Conservation (phyloP, 225 moss, liverwort and hornwort species). For the Takakia lepidozioides region DNA sequence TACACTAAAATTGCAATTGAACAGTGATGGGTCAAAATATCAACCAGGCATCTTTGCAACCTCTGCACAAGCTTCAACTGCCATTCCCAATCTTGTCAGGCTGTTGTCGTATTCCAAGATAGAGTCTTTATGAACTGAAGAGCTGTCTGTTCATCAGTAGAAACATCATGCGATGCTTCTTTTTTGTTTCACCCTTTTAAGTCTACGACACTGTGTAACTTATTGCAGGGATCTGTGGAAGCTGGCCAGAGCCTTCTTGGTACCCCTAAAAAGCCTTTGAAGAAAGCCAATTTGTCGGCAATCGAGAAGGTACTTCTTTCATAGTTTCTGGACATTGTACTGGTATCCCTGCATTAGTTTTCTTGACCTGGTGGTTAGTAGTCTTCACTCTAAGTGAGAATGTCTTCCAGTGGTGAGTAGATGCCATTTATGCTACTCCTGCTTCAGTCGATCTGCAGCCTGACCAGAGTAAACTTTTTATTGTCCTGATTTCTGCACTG, state of each 20-base stretch:
- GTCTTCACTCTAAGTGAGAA: not conserved
- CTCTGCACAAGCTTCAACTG: too few relatives aligned
- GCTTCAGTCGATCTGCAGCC: not conserved
- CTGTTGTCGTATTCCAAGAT: too few relatives aligned
- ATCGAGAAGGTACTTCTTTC: slow-evolving; percentile 20
- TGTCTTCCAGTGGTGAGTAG: not conserved
- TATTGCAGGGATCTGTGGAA: slow-evolving; percentile 29
- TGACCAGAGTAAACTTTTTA: slow-evolving; percentile 2
- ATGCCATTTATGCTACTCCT: too few relatives aligned
- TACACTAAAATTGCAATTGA: too few relatives aligned
- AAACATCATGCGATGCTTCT: too few relatives aligned
- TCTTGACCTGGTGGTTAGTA: not conserved
- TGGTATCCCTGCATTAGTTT: not conserved
- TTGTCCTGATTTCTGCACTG: not conserved
- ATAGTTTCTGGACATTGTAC: not conserved
- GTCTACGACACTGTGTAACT: too few relatives aligned
- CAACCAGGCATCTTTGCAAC: too few relatives aligned
- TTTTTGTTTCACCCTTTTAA: too few relatives aligned
- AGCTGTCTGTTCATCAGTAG: not conserved
- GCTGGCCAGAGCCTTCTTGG: slow-evolving; percentile 35
- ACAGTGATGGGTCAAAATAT: too few relatives aligned
- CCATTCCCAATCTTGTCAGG: too few relatives aligned
- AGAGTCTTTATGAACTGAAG: too few relatives aligned
- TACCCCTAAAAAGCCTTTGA: slow-evolving; percentile 34
- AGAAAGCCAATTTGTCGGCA: slow-evolving; percentile 26